Percentiles rank a stretch among this genome's conserved stretches.
These are phyloP conservation scores for Trichoderma sp. DNA, from an alignment of 2,329 filamentous ascomycete species.

Conservation along the genomic window DNA sequence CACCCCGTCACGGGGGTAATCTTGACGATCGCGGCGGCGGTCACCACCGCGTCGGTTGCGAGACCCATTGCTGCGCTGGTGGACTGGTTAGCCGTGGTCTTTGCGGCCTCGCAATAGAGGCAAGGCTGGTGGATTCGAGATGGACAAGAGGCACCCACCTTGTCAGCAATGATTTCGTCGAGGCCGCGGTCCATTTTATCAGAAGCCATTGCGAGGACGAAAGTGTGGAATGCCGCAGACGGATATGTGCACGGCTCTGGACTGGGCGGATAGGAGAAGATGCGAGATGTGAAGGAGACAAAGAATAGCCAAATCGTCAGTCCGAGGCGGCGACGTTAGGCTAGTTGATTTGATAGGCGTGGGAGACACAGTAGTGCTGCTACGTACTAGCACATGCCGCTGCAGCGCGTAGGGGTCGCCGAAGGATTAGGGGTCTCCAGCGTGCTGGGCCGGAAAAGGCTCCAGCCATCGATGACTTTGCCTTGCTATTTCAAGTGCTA, in stretches of 20 bases:
- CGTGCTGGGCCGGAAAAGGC: not conserved
- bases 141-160: constrained; percentile 36
- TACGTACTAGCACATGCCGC: not conserved
- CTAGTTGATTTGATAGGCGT: constrained; percentile 9
- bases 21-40: constrained; percentile 41
- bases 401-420: not conserved
- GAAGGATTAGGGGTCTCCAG: not conserved
- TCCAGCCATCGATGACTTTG: not conserved
- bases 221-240: not conserved
- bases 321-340: constrained; percentile 1
- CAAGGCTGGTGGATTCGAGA: constrained; percentile 8
- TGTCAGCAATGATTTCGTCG: constrained; percentile 59
- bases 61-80: constrained; percentile 40
- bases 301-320: not conserved
- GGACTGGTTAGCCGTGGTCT: constrained; percentile 24
- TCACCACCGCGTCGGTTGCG: constrained; percentile 40
- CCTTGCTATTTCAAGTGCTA: not conserved
- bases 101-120: not conserved
- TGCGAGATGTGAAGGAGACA: not conserved
- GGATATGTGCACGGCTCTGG: constrained; percentile 1
- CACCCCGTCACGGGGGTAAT: constrained; percentile 77
- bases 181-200: constrained; percentile 57
- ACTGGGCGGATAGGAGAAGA: not conserved
- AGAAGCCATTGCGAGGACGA: constrained; percentile 36
- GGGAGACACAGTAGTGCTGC: not conserved